Base-by-base conservation (phyloP, 305 asterid species). In the Fraxinus latifolia region DNA sequence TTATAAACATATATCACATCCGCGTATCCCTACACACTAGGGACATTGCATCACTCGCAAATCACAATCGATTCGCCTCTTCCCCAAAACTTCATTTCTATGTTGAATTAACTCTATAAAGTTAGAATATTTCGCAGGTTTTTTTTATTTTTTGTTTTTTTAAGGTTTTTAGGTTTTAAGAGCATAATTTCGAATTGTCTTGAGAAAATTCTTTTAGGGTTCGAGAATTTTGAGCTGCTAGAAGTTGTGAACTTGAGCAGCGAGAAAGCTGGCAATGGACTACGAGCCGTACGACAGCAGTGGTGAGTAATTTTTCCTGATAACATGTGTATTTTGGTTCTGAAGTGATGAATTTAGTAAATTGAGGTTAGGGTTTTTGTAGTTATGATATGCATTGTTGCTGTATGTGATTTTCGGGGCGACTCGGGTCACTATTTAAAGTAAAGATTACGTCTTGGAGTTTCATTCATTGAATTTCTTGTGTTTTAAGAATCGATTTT, bases 261-360 rank as follows among this genome's bases (percentile, higher is more conserved):
- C 14, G 80, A 72, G 34, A 80, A 86, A 83, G 87, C 88, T 91
- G 90, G 89, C 89, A 72, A 88, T 87, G 92, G 90, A 85, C 70
- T 91, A 84, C 93, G 90, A 88, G 82, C 83, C 92, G 19, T 89
- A 77, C 79, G 94, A 89, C 76, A 91, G 94, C 83, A 91, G 93
- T 15, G 94, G 94, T 91, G 81, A 86, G 93, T 85, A 21, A 71
- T 70, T 82, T 21, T 53, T 37, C 80, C 60, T 74, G 7, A 62
- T 32, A 32, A 32, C 23, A 47, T 33, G 1, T 71, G n/a, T 25
- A 15, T 23, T 76, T 83, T 25, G 81, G 60, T 74, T 72, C 74
- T 11, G 25, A 34, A 21, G 55, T 76, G 74, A 72, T 80, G 81
- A 79, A 32, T 74, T 70, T 65, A 37, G 77, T 81, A 36, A 78